Base-by-base conservation (phyloP, 2,329 filamentous ascomycete species). In the Intubia oerlemansii region DNA sequence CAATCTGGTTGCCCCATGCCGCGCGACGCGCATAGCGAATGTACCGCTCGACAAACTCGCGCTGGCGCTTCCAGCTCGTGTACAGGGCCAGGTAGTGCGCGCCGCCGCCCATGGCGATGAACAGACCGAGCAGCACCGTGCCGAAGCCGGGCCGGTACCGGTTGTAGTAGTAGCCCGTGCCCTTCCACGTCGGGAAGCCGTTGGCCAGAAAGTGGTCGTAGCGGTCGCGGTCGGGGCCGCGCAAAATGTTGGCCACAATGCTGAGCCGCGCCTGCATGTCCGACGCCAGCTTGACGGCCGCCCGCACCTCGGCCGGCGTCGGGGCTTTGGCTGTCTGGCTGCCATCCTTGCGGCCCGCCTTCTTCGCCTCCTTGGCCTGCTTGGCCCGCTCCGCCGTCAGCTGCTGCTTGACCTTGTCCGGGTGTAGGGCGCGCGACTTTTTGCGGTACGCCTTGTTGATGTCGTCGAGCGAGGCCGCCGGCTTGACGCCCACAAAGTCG, bases 91-190 rank as follows among this genome's bases (percentile, higher is more conserved):
- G 57, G 53, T 93, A 98, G 55, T 98, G 88, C 21, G 78, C 73
- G 17, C 59, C 78, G 30, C 88, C 66, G 11, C 82, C 85, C 29
- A 77, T 67, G 29, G 80, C 66, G 36, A 92, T 48, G 50, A 95
- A 81, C 23, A 91, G 54, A 27, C 85, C 84, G 16, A 74, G 35
- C 29, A 95, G 51, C 25, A 92, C 88, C 10, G 78, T 78, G 34
- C 80, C 81, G 25, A 95, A 58, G 7, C 88, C 88, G 2, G 88
- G 88, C 13, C 88, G 69, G 62, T 85, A 93, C 33, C 88, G 73
- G 43, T 71, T 72, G 58, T 98, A 98, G 63, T 95, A 98, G 64
- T 98, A 98, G 36, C 88, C 85, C 25, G 85, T 93, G 33, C 88
- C 88, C 56, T 85, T 84, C 88, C 88, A 98, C 32, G 68, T 69